Percentiles rank a stretch among this genome's conserved stretches.
These are phyloP conservation scores for Xylariaceae sp. DNA, from an alignment of 2,329 filamentous ascomycete genomes.

Conservation along the genomic window DNA sequence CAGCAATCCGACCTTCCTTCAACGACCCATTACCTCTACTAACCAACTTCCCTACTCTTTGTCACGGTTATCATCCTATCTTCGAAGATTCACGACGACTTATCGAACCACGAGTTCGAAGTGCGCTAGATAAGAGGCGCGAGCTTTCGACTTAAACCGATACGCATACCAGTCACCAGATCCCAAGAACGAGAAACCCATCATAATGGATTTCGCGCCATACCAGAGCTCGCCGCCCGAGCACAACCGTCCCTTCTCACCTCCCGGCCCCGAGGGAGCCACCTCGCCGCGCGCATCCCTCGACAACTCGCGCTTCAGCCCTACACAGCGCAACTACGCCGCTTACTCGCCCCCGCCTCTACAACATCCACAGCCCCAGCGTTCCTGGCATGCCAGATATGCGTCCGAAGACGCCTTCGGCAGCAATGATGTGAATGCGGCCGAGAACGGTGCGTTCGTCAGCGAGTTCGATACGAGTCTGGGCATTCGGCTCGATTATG, in stretches of 20 bases:
- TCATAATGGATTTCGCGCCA: conserved; percentile 84
- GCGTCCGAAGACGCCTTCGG: conserved; percentile 27
- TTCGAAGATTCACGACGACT: neutral
- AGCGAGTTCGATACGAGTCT: conserved; percentile 80
- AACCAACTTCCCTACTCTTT: too few species aligned
- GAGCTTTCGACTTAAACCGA: neutral
- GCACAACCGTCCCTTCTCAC: conserved; percentile 72
- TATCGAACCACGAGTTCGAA: neutral
- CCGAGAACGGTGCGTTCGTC: conserved; percentile 35
- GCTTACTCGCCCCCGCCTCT: conserved; percentile 43
- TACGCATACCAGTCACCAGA: neutral
- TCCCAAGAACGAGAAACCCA: neutral
- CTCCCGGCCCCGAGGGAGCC: conserved; percentile 44
- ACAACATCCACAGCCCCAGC: conserved; percentile 53
- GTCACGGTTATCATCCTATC: too few species aligned
- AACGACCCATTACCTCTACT: too few species aligned
- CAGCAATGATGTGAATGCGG: conserved; percentile 2
- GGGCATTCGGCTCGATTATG: conserved; percentile 79
- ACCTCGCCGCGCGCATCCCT: conserved; percentile 54
- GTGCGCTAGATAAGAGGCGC: neutral
- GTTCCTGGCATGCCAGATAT: conserved; percentile 44
- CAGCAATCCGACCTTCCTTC: neutral
- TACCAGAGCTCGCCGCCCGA: conserved; percentile 93
- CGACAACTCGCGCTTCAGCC: conserved; percentile 48
- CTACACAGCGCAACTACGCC: conserved; percentile 38